Percentiles rank a stretch among this genome's conserved stretches.
Conservation (phyloP, 495 filamentous ascomycete genomes). For the Saxophila tyrrhenica region DNA sequence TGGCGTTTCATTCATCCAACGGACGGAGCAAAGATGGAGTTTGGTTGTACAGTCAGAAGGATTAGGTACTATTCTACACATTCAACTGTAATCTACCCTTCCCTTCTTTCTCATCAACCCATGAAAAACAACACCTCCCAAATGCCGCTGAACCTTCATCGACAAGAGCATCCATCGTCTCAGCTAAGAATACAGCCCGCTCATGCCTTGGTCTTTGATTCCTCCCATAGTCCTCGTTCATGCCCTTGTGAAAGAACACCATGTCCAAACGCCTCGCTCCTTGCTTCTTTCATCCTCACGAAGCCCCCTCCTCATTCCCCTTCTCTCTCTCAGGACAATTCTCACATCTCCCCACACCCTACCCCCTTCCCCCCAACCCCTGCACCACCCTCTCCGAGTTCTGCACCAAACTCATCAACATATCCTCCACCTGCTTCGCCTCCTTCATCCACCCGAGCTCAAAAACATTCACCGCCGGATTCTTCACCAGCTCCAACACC, state of each 20-base stretch:
- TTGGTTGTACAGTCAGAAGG: too few species aligned
- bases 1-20: background rate
- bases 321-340: background rate
- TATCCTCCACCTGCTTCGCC: slow-evolving; percentile 56
- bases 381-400: slow-evolving; percentile 9
- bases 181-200: background rate
- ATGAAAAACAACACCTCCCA: background rate
- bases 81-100: too few species aligned
- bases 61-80: background rate
- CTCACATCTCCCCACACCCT: too few species aligned
- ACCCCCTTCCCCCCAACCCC: too few species aligned
- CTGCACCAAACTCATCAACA: slow-evolving; percentile 15
- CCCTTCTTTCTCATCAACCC: background rate
- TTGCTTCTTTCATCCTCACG: background rate
- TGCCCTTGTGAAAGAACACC: background rate
- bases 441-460: slow-evolving; percentile 83
- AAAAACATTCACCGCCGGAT: slow-evolving; percentile 80
- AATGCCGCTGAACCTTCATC: background rate
- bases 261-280: background rate
- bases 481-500: slow-evolving; percentile 81
- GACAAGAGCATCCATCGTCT: background rate
- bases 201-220: background rate
- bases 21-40: too few species aligned
- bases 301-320: background rate
- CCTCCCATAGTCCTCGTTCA: background rate